These are phyloP conservation scores for Quercus agrifolia DNA, from an alignment of 306 rosid species.

Conservation along the genomic window DNA sequence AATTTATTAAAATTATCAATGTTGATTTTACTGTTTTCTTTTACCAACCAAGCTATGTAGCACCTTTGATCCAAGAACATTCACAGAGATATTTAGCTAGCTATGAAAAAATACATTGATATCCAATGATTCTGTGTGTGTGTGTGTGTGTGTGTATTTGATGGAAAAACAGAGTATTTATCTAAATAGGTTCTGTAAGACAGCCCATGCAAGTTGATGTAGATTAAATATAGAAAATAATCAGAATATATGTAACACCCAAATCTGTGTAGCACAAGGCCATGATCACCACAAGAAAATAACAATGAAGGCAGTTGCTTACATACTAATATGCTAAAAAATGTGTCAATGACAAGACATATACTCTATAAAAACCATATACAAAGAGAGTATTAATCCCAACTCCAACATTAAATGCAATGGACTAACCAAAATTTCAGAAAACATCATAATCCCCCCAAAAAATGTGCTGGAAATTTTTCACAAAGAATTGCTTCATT, in stretches of 20 bases:
- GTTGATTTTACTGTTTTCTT: neutral
- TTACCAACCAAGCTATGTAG: neutral
- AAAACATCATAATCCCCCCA: too few relatives aligned
- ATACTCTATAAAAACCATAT: neutral
- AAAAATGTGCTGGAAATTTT: too few relatives aligned
- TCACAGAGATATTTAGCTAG: neutral
- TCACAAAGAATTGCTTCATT: too few relatives aligned
- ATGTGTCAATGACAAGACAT: neutral
- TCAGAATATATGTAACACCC: neutral
- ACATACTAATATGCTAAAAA: neutral
- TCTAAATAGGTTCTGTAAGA: neutral
- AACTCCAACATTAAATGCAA: too few relatives aligned
- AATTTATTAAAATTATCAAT: neutral
- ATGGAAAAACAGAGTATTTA: too few relatives aligned
- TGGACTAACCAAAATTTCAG: too few relatives aligned
- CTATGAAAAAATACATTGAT: neutral
- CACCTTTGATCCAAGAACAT: neutral
- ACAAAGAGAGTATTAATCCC: too few relatives aligned
- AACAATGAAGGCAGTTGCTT: neutral
- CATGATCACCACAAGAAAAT: neutral
- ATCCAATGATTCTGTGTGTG: neutral
- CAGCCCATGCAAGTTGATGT: slow-evolving; percentile 11
- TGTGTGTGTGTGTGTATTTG: too few relatives aligned
- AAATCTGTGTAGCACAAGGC: neutral
- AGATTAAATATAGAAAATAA: slow-evolving; percentile 1